Evolutionary conservation across 441 rosid species (phyloP), one percentile per base, ranked within the genome.

Genomic region (Erodium trifolium): DNA sequence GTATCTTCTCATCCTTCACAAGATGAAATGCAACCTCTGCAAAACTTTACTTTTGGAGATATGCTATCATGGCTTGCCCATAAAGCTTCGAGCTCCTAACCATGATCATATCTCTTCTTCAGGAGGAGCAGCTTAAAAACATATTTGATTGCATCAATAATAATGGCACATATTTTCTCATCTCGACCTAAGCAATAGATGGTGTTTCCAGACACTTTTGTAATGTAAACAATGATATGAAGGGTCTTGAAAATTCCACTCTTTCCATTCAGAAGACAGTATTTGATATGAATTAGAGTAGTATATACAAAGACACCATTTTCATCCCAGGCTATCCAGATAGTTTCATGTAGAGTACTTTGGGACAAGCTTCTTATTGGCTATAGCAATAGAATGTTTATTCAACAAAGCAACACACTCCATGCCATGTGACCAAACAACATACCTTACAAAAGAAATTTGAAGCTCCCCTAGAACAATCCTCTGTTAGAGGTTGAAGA

Each of bases 21-120:
- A 92, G 89, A 79, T 92, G 94, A 71, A 92, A 83, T 69, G 97
- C 97, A 73, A 92, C 92, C 80, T 92, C 96, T 66, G 96, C 96
- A 68, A 92, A 92, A 35, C 92, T 94, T 71, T 89, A 89, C 78
- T 92, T 92, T 73, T 89, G 96, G 71, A 92, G 81, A 80, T 92
- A 92, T 53, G 97, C 90, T 71, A 92, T 89, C 94, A 92, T 79
- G 35, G 94, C 94, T 79, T 92, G 94, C 59, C 97, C 97, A 75
- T 94, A 92, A 53, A 92, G 91, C 82, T 87, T 88, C 17, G 96
- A 88, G 75, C 83, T 87, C 84, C 81, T 90, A 69, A 90, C 90
- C 98, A 92, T 92, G 82, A 68, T 92, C 98, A 76, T 84, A 91
- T 63, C 78, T 87, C 83, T 89, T 87, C 77, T 78, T 83, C 80